Evolutionary conservation across 2,329 filamentous ascomycete species (phyloP), one percentile per base, ranked within the genome.

Genomic region (Drechslerella dactyloides): DNA sequence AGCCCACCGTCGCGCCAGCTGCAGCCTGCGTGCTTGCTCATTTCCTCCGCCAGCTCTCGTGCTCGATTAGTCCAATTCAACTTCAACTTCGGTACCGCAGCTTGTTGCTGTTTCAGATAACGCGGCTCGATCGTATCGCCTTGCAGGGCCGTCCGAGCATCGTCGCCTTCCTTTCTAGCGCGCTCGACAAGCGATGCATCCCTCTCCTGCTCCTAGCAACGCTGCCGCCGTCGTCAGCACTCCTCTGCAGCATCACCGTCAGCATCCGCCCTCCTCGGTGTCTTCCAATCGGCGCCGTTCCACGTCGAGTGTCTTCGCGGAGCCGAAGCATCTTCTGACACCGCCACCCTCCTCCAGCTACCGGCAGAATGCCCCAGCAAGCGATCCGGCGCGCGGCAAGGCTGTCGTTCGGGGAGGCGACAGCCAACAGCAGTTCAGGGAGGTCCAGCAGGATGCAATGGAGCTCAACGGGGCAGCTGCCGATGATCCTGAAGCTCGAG

Each of bases 401-500:
- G 17, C 8, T 1, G 19, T n/a, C 15, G 5, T 21, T 17, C 57
- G 44, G 17, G 44, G 24, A 21, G 56, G n/a, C 17, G 64, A 62
- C 15, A 69, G 48, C 30, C 27, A n/a, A n/a, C 7, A 48, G n/a
- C 59, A 63, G 15, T 62, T 59, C 13, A 46, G 59, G 7, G 66
- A 70, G 35, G 66, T 70, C 44, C 66, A 70, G 24, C 66, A 70
- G 24, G 66, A 70, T 24, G 66, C 66, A 2, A 17, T 70, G 4
- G 60, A 70, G 48, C 59, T 70, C 8, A 70, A 27, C 21, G 59
- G 60, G 11, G 23, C 37, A 6, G 19, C 17, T 1, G n/a, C 48
- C 17, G 66, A 70, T 5, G 66, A 63, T 24, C 33, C 35, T 19
- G 66, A 70, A 54, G 40, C 59, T 4, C 53, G 60, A 46, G 66